Conservation (phyloP, 495 filamentous ascomycete genomes). For the Annulohypoxylon moriforme region DNA sequence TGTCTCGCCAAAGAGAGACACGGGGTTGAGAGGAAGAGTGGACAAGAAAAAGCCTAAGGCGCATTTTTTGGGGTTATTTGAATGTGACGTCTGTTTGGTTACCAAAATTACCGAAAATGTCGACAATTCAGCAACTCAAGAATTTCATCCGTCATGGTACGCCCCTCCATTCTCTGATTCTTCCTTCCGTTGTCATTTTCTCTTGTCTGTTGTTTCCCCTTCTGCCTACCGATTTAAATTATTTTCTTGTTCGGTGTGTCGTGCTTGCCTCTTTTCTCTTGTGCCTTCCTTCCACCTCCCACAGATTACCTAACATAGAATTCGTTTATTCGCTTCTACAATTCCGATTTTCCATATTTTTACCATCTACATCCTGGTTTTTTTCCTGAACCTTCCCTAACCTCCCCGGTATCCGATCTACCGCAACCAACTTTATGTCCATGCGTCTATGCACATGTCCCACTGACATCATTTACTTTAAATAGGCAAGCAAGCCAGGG, state of each 20-base stretch:
- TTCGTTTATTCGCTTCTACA: not conserved
- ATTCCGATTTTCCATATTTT: not conserved
- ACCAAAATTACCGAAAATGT: conserved; percentile 62
- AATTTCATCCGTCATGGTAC: conserved; percentile 97
- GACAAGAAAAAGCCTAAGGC: conserved; percentile 21
- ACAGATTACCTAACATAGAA: not conserved
- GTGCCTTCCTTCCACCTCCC: not conserved
- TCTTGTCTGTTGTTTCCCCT: conserved; percentile 8
- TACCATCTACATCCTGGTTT: not conserved
- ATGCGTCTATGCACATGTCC: conserved; percentile 25
- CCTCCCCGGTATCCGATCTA: not conserved
- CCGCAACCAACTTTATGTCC: conserved; percentile 7
- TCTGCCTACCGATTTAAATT: conserved; percentile 9
- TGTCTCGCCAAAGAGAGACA: conserved; percentile 34
- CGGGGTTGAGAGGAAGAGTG: conserved; percentile 9
- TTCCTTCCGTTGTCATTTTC: conserved; percentile 17
- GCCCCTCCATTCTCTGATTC: conserved; percentile 28
- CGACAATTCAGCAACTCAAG: conserved; percentile 83
- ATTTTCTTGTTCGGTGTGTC: conserved; percentile 19
- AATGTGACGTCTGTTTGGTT: conserved; percentile 32
- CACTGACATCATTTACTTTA: conserved; percentile 47
- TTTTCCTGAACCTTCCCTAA: not conserved
- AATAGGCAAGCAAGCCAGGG: conserved; percentile 84
- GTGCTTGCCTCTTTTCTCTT: conserved; percentile 5
- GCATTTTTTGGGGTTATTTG: conserved; percentile 9